Evolutionary conservation across 2,329 filamentous ascomycete genomes (phyloP), one percentile per base, ranked within the genome.

Genomic region (Gremmenia infestans): DNA sequence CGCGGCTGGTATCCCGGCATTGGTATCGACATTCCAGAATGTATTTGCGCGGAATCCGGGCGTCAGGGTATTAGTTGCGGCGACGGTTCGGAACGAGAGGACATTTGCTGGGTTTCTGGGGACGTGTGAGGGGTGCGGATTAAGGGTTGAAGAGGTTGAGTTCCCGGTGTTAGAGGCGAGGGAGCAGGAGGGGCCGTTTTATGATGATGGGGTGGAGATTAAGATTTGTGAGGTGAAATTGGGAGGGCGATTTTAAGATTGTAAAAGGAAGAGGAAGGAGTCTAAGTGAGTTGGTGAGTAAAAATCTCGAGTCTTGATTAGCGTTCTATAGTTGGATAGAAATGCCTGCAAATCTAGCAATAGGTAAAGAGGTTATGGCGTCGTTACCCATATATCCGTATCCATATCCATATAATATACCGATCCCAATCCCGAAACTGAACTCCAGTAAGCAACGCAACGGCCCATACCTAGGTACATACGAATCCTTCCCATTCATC

Each of bases 71-170:
- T 73, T 91, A 47, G 85, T 92, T 56, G 80, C 87, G 4, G 85
- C 85, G 17, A 86, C 88, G 0, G 80, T 91, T 60, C 78, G 89
- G 58, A 91, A 91, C 63, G 75, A 78, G 56, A 75, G 81, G 56
- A 92, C 89, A 0, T 88, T 88, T 65, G 76, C 81, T 58, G 74
- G 74, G 5, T 91, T 92, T 68, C 65, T 83, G 59, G 72, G 77
- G 23, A 78, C 76, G 50, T 89, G 87, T 70, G 42, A 28, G 40
- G 58, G 22, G 37, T 61, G 62, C 43, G 69, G 68, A 0, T 75
- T 81, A 61, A 64, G 55, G 14, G 71, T 83, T 17, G 66, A 72
- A 46, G 70, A 76, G 40, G 60, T 81, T 25, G 62, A 68, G 2
- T 82, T 78, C 56, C 66, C 69, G 0, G 70, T 80, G 22, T 70